These are phyloP conservation scores for Martiniozyma abietophila DNA, from an alignment of 805 yeast genomes.

Conservation along the genomic window DNA sequence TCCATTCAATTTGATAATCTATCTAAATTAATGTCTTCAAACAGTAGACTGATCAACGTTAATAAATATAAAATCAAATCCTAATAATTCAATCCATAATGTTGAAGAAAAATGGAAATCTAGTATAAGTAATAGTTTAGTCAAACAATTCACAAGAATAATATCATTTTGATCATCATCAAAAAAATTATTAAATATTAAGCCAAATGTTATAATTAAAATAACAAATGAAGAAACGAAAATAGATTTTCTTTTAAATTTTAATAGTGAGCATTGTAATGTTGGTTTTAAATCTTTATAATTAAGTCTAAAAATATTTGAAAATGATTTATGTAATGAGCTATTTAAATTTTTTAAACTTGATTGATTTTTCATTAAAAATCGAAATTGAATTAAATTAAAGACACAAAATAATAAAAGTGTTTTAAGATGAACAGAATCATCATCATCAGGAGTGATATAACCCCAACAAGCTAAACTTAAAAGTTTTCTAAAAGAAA, in stretches of 20 bases:
- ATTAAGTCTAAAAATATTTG: slow-evolving; percentile 8
- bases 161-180: not conserved
- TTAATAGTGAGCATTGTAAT: slow-evolving; percentile 1
- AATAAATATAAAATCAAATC: slow-evolving; percentile 4
- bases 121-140: slow-evolving; percentile 6
- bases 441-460: slow-evolving; percentile 22
- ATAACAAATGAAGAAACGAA: not conserved
- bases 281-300: not conserved
- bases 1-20: not conserved
- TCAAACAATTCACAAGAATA: not conserved
- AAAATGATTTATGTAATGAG: slow-evolving; percentile 3
- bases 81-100: slow-evolving; percentile 8
- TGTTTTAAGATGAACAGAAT: slow-evolving; percentile 21
- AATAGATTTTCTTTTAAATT: slow-evolving; percentile 3
- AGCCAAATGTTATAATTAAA: not conserved
- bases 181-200: slow-evolving; percentile 1
- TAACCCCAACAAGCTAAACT: slow-evolving; percentile 23
- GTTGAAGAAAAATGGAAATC: slow-evolving; percentile 8
- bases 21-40: not conserved
- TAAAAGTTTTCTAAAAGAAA: slow-evolving; percentile 21
- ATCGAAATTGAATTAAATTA: slow-evolving; percentile 20
- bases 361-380: slow-evolving; percentile 17
- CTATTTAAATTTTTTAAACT: not conserved
- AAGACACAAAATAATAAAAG: slow-evolving; percentile 19
- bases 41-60: slow-evolving; percentile 6